phyloP scores from a whole-genome alignment of 441 rosid species.

The Euphorbia corollata region DNA sequence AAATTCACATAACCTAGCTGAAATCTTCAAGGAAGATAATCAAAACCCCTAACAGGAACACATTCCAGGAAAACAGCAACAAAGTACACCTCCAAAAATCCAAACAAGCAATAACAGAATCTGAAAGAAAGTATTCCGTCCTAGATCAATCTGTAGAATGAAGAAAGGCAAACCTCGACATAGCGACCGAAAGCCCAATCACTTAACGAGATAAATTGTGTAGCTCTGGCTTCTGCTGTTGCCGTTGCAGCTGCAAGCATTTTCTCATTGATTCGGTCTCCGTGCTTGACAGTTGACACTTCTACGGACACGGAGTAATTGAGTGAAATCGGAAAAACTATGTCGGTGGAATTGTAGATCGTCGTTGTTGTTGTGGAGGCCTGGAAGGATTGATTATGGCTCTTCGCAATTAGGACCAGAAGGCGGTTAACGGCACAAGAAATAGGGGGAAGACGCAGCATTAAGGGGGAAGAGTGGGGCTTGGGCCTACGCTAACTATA shows the following conservation, averaged over 20 bases:
- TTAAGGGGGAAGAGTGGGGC: not conserved
- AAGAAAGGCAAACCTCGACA: constrained; percentile 39
- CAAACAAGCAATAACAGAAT: not conserved
- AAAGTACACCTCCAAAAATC: not conserved
- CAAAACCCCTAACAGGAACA: constrained; percentile 3
- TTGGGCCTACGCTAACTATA: constrained; percentile 5
- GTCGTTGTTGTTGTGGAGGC: not conserved
- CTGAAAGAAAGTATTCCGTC: not conserved
- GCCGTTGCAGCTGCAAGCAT: constrained; percentile 30
- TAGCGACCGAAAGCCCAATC: constrained; percentile 25
- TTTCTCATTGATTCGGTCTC: constrained; percentile 33
- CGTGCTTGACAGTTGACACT: not conserved
- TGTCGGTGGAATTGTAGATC: not conserved
- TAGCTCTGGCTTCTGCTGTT: not conserved
- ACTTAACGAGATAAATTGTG: constrained; percentile 14
- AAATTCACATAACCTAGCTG: not conserved
- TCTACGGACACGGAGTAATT: not conserved
- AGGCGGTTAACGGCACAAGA: not conserved
- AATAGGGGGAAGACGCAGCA: not conserved
- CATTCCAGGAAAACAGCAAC: constrained; percentile 13
- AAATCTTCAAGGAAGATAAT: not conserved
- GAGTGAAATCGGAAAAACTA: not conserved
- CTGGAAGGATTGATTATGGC: not conserved
- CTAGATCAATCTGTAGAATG: not conserved
- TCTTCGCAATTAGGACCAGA: not conserved